phyloP scores from a whole-genome alignment of 1,284 basidiomycete genomes.

The Boletus sp. region DNA sequence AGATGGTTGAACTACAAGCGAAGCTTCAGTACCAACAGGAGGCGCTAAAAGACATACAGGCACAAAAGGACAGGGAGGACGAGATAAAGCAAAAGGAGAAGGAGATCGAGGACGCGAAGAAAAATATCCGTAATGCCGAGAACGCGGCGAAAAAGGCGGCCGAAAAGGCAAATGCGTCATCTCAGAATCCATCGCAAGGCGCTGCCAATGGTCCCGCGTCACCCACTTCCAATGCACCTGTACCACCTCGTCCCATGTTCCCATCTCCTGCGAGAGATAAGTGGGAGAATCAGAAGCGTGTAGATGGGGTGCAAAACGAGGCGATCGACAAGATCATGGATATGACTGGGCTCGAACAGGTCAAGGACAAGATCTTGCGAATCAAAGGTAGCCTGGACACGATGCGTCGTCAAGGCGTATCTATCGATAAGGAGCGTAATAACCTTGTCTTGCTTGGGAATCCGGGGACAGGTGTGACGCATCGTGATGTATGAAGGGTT shows the following conservation, averaged over 20 bases:
- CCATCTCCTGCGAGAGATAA: slow-evolving; percentile 37
- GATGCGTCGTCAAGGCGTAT: slow-evolving; percentile 41
- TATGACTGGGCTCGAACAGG: slow-evolving; percentile 55
- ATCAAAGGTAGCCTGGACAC: slow-evolving; percentile 52
- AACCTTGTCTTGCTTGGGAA: slow-evolving; percentile 57
- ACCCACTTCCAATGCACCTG: not conserved
- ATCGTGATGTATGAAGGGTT: not conserved
- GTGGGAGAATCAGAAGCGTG: slow-evolving; percentile 48
- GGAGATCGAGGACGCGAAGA: slow-evolving; percentile 30
- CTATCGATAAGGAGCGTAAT: slow-evolving; percentile 49
- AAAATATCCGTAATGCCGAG: slow-evolving; percentile 15
- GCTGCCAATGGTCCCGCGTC: not conserved
- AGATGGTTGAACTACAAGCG: slow-evolving; percentile 34
- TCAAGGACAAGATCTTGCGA: slow-evolving; percentile 47
- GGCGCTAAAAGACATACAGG: slow-evolving; percentile 27
- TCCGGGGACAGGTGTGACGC: slow-evolving; percentile 53
- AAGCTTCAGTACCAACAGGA: slow-evolving; percentile 30
- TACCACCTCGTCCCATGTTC: slow-evolving; percentile 19
- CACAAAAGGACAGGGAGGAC: slow-evolving; percentile 27
- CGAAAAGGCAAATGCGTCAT: not conserved
- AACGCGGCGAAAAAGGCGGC: slow-evolving; percentile 11
- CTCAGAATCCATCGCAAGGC: slow-evolving; percentile 1
- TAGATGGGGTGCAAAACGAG: slow-evolving; percentile 43
- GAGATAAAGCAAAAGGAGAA: slow-evolving; percentile 33
- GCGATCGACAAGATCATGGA: slow-evolving; percentile 54